Percentiles rank a stretch among this genome's conserved stretches.
phyloP scores from a whole-genome alignment of 1,284 basidiomycete genomes.

The Ceratobasidium sp. region DNA sequence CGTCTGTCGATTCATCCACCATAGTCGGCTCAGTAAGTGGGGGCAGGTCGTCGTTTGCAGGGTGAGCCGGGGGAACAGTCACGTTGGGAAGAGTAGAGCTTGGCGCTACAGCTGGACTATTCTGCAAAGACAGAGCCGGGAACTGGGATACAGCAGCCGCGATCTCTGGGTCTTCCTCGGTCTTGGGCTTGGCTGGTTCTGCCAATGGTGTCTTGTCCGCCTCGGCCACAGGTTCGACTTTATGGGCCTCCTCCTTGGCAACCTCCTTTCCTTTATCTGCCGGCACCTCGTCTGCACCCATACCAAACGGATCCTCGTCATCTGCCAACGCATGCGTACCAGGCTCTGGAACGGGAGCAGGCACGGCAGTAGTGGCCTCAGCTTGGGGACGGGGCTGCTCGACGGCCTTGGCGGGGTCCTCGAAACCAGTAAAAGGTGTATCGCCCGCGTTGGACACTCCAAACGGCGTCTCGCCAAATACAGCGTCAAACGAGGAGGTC shows the following conservation, averaged over 20 bases:
- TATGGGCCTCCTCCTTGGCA: constrained; percentile 43
- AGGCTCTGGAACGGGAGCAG: constrained; percentile 43
- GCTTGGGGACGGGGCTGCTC: background rate
- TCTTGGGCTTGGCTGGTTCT: constrained; percentile 10
- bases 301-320: constrained; percentile 69
- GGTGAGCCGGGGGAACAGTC: background rate
- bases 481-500: constrained; percentile 4
- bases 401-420: background rate
- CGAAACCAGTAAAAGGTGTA: background rate
- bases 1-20: constrained; percentile 61
- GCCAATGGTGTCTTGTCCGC: background rate
- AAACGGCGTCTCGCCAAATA: constrained; percentile 7
- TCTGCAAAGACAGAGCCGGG: constrained; percentile 35
- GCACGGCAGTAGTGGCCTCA: background rate
- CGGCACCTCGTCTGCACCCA: constrained; percentile 54
- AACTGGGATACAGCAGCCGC: constrained; percentile 42
- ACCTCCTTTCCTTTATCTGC: constrained; percentile 46
- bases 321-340: constrained; percentile 42
- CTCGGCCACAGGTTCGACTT: constrained; percentile 4
- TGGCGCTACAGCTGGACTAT: constrained; percentile 3
- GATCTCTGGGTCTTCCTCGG: constrained; percentile 28
- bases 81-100: background rate
- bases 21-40: constrained; percentile 69
- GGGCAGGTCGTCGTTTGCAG: constrained; percentile 51
- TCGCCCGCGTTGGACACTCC: constrained; percentile 13